A percentile compares a stretch with the other conserved stretches of the same genome.
Evolutionary conservation across 169 alveolate genomes (phyloP).

Genomic region (Plasmodium gonderi): DNA sequence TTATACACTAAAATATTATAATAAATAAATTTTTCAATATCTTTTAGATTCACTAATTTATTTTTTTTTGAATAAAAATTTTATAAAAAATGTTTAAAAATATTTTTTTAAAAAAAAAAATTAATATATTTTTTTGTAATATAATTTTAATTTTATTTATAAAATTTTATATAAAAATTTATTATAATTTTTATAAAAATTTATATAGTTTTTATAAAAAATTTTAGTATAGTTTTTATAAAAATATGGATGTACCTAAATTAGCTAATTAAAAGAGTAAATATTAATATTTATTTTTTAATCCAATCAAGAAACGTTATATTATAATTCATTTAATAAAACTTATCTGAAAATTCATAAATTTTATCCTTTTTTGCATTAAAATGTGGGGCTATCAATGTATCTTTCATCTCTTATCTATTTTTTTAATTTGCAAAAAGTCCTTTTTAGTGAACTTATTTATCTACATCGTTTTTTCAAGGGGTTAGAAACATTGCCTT

Average conservation of each 20-base stretch:
- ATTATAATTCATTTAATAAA: background rate
- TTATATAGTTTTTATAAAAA: background rate
- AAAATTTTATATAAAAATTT: background rate
- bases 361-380: background rate
- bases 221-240: background rate
- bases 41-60: too few relatives aligned
- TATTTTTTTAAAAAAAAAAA: background rate
- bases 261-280: background rate
- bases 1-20: background rate
- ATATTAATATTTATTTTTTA: background rate
- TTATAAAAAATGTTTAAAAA: background rate
- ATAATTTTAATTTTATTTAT: background rate
- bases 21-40: background rate
- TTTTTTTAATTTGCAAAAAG: background rate
- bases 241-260: background rate
- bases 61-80: conserved; percentile 3
- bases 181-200: background rate
- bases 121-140: background rate
- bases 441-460: background rate
- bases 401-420: background rate
- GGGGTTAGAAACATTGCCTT: background rate
- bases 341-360: background rate
- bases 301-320: background rate
- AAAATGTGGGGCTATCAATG: background rate
- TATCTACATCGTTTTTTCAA: background rate